Conservation (phyloP, 257 asterid species). For the Gardenia jasminoides region DNA sequence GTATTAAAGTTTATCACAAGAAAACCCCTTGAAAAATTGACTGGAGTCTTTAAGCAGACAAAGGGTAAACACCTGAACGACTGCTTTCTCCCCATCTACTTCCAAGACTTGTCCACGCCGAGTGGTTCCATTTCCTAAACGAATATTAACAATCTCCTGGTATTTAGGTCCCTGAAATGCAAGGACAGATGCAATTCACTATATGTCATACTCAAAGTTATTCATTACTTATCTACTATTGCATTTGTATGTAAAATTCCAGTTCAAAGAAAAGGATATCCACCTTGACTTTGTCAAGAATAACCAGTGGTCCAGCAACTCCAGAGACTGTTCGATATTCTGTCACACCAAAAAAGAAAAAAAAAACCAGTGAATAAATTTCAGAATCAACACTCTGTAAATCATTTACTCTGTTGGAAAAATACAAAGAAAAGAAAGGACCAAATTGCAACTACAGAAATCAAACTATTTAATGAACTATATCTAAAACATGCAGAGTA, state of each 20-base stretch:
- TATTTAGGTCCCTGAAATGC: conserved; percentile 89
- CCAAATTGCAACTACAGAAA: neutral
- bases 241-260: neutral
- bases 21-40: neutral
- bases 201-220: neutral
- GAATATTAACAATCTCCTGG: conserved; percentile 94
- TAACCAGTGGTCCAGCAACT: conserved; percentile 99
- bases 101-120: conserved; percentile 98
- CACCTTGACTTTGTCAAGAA: conserved; percentile 98
- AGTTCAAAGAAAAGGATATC: conserved; percentile 11
- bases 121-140: conserved; percentile 91
- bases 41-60: neutral
- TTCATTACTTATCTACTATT: neutral
- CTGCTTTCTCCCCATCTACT: conserved; percentile 98
- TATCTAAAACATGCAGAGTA: no score
- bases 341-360: conserved; percentile 33
- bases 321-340: conserved; percentile 99
- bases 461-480: no score
- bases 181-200: conserved; percentile 2
- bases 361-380: neutral
- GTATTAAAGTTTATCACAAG: neutral
- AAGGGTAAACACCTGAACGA: conserved; percentile 73
- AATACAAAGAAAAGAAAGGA: neutral
- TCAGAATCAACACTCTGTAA: neutral
- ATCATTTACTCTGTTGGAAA: neutral